These are phyloP conservation scores for Cornus suecica DNA, from an alignment of 148 eudicot genomes.

Conservation along the genomic window DNA sequence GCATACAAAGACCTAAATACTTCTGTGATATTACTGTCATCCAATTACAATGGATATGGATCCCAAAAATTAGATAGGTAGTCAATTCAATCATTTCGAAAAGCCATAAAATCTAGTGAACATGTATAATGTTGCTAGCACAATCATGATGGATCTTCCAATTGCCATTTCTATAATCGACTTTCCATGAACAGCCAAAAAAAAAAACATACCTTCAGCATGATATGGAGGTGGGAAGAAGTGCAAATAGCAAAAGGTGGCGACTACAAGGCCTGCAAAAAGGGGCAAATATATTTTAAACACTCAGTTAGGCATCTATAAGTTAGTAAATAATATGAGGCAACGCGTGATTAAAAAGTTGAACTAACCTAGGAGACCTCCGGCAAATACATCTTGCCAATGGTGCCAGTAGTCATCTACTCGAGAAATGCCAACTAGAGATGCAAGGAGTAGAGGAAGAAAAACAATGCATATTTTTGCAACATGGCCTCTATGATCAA, in stretches of 20 bases:
- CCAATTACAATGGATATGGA: not conserved
- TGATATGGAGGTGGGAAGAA: conserved; percentile 30
- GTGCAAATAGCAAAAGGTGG: conserved; percentile 29
- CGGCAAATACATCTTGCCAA: conserved; percentile 53
- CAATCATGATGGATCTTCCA: not conserved
- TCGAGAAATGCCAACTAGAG: conserved; percentile 42
- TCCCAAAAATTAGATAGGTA: not conserved
- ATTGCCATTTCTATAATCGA: not conserved
- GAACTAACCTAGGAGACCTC: conserved; percentile 40
- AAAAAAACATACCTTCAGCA: conserved; percentile 11
- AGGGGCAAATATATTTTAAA: not conserved
- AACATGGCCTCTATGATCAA: conserved; percentile 42
- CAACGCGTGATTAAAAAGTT: not conserved
- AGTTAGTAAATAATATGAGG: not conserved
- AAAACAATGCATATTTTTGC: conserved; percentile 40
- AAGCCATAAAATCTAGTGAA: not conserved
- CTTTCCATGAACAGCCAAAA: not conserved
- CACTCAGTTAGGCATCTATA: not conserved
- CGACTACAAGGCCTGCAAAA: conserved; percentile 22
- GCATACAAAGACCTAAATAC: not conserved
- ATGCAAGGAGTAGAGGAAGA: conserved; percentile 41
- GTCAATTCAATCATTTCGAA: not conserved
- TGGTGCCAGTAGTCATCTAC: conserved; percentile 56
- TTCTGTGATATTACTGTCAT: not conserved
- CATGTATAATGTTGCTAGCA: not conserved